These are phyloP conservation scores for Neofusicoccum ribis DNA, from an alignment of 2,329 filamentous ascomycete genomes.

Conservation along the genomic window DNA sequence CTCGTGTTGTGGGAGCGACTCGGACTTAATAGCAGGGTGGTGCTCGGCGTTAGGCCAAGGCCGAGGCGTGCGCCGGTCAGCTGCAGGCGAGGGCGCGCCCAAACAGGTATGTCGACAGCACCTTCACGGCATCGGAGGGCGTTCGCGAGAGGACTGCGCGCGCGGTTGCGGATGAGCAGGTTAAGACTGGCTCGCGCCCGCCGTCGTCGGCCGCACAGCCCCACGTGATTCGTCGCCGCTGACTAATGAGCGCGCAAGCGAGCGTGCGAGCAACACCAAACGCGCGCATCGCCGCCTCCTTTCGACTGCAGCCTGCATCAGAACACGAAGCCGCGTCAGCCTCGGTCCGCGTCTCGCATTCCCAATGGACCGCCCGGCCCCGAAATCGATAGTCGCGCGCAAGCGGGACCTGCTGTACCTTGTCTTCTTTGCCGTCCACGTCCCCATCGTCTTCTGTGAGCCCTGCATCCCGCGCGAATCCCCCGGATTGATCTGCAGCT, in stretches of 20 bases:
- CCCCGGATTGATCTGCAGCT: constrained; percentile 10
- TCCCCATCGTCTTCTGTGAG: constrained; percentile 63
- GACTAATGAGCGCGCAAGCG: neutral
- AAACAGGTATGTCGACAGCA: too few relatives aligned
- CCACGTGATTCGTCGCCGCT: neutral
- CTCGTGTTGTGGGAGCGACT: neutral
- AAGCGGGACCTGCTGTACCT: constrained; percentile 54
- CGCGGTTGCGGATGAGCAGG: neutral
- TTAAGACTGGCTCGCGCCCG: neutral
- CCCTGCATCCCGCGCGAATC: constrained; percentile 15
- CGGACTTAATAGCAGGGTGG: too few relatives aligned
- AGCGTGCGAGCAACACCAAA: constrained; percentile 5
- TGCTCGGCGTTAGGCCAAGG: too few relatives aligned
- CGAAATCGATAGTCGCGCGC: constrained; percentile 33
- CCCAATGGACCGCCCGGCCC: neutral
- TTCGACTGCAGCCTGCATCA: neutral
- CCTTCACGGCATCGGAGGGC: neutral
- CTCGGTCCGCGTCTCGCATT: neutral
- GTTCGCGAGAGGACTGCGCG: neutral
- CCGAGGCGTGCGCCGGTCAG: too few relatives aligned
- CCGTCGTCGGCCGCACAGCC: neutral
- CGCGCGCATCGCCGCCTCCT: neutral
- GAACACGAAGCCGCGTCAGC: constrained; percentile 7
- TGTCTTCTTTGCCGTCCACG: constrained; percentile 61
- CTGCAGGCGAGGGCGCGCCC: too few relatives aligned